These are phyloP conservation scores for Spinacia oleracea DNA, from an alignment of 179 eudicot species.

Conservation along the genomic window DNA sequence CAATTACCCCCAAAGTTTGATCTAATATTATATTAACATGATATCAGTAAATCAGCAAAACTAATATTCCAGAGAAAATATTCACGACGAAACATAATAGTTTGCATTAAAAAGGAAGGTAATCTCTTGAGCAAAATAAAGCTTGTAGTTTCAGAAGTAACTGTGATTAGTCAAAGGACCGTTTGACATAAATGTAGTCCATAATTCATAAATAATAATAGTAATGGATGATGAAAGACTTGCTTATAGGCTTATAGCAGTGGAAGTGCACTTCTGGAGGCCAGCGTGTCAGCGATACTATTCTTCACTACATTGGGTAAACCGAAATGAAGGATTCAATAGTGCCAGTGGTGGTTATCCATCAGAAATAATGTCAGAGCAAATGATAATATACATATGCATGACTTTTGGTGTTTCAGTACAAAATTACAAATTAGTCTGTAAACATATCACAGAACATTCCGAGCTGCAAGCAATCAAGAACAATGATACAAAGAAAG, in stretches of 20 bases:
- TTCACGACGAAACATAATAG: no score
- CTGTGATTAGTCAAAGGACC: no score
- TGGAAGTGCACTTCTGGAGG: not conserved
- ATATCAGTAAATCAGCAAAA: not conserved
- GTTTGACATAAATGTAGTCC: no score
- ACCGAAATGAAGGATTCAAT: not conserved
- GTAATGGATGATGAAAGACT: no score
- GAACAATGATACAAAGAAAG: not conserved
- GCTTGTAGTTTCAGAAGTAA: no score
- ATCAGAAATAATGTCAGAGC: not conserved
- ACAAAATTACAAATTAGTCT: not conserved
- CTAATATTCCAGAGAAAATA: not conserved
- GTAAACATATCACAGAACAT: not conserved
- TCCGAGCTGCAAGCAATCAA: not conserved
- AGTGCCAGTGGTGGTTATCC: not conserved
- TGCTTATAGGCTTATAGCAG: not conserved
- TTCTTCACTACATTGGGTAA: not conserved
- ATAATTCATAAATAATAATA: no score
- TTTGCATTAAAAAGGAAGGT: no score
- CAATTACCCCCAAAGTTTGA: conserved; percentile 26
- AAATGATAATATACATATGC: not conserved
- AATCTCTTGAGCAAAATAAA: no score
- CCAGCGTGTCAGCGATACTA: not conserved
- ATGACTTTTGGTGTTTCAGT: not conserved
- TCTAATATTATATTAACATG: not conserved